Percentiles rank a stretch among this genome's conserved stretches.
phyloP scores from a whole-genome alignment of 176 grass and related monocot species.

The Bonia amplexicaulis region DNA sequence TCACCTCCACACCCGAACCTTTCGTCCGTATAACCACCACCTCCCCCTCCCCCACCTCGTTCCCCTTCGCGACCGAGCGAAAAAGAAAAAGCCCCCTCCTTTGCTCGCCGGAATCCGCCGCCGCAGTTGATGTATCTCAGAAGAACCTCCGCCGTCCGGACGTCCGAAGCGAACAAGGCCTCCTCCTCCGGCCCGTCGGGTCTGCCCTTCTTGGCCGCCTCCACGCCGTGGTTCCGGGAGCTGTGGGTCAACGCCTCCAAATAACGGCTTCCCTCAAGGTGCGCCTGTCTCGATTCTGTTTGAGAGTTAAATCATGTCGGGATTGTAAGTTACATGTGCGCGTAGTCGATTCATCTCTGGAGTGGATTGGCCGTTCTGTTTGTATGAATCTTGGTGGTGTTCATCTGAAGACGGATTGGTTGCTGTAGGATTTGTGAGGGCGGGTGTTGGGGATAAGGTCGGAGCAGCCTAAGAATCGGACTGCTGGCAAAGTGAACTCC shows the following conservation, averaged over 20 bases:
- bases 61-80: background rate
- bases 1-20: background rate
- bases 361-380: background rate
- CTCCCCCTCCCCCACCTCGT: background rate
- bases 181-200: background rate
- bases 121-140: conserved; percentile 49
- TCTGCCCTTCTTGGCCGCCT: conserved; percentile 33
- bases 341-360: background rate
- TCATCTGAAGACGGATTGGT: background rate
- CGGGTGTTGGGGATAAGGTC: background rate
- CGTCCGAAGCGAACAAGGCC: conserved; percentile 22
- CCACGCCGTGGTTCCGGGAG: conserved; percentile 68
- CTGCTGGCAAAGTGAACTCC: background rate
- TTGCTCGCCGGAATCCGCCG: conserved; percentile 33
- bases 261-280: conserved; percentile 1
- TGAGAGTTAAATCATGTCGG: background rate
- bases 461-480: background rate
- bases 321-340: background rate
- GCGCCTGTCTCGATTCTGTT: background rate
- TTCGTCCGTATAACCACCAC: background rate
- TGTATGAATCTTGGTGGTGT: background rate
- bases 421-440: background rate
- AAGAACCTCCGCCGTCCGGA: conserved; percentile 13
- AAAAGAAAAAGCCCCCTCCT: background rate
- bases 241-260: conserved; percentile 53